Percentiles rank a stretch among this genome's conserved stretches.
Conservation (phyloP, 2,329 filamentous ascomycete species). For the Coleophoma crateriformis region DNA sequence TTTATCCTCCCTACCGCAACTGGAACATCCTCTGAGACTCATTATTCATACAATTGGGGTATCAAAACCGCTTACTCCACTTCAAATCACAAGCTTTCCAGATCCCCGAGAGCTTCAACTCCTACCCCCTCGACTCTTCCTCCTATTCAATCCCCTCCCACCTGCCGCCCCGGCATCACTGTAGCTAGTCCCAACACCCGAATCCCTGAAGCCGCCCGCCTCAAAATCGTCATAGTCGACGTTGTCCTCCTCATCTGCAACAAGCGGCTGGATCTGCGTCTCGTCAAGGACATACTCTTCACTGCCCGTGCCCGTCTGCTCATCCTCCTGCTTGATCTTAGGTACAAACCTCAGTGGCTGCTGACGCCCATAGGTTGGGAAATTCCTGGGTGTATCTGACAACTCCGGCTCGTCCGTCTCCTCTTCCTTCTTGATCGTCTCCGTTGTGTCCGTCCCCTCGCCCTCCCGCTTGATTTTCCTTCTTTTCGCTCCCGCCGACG, state of each 20-base stretch:
- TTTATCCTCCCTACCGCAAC: no score
- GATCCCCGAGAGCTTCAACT: no score
- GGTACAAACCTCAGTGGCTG: slow-evolving; percentile 33
- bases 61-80: background rate
- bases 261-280: slow-evolving; percentile 22
- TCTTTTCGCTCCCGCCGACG: background rate
- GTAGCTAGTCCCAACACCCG: slow-evolving; percentile 50
- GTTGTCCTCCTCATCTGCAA: slow-evolving; percentile 42
- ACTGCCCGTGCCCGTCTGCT: slow-evolving; percentile 3
- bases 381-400: slow-evolving; percentile 38
- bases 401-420: slow-evolving; percentile 22
- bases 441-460: slow-evolving; percentile 11
- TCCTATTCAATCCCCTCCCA: slow-evolving; percentile 15
- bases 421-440: slow-evolving; percentile 20
- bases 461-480: slow-evolving; percentile 16
- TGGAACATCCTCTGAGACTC: no score
- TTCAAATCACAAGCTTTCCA: background rate
- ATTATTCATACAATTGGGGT: background rate
- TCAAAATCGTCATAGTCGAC: slow-evolving; percentile 39
- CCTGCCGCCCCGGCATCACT: slow-evolving; percentile 32
- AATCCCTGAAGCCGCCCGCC: slow-evolving; percentile 32
- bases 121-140: slow-evolving; percentile 13
- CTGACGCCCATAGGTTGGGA: slow-evolving; percentile 36
- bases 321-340: slow-evolving; percentile 20
- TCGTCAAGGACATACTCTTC: slow-evolving; percentile 17